These are phyloP conservation scores for Lagenaria siceraria DNA, from an alignment of 306 rosid genomes.

Conservation along the genomic window DNA sequence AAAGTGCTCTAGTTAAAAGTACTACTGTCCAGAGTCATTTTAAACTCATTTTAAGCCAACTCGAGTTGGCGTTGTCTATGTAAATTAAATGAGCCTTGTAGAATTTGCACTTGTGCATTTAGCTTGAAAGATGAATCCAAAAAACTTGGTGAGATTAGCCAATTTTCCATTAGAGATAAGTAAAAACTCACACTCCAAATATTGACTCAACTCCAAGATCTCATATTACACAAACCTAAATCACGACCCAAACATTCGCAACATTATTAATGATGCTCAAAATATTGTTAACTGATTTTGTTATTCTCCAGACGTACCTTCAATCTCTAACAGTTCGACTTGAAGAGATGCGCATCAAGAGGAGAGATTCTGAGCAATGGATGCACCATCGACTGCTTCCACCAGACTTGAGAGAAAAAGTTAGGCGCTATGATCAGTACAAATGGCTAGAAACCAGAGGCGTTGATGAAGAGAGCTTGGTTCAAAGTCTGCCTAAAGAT, in stretches of 20 bases:
- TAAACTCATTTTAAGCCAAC: too few relatives aligned
- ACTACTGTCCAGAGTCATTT: too few relatives aligned
- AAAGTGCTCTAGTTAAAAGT: too few relatives aligned
- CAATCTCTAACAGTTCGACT: constrained; percentile 43
- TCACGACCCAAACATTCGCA: too few relatives aligned
- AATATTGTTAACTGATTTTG: not conserved
- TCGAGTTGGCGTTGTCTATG: too few relatives aligned
- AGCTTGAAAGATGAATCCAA: too few relatives aligned
- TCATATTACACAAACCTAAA: not conserved
- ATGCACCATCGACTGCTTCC: constrained; percentile 56
- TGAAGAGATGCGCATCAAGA: constrained; percentile 50
- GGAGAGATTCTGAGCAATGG: constrained; percentile 51
- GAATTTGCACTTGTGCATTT: too few relatives aligned
- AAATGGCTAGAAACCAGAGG: constrained; percentile 51
- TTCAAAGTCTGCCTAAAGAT: constrained; percentile 41
- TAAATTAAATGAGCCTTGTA: too few relatives aligned
- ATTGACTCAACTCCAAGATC: not conserved
- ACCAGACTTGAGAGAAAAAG: constrained; percentile 39
- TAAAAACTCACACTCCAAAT: too few relatives aligned
- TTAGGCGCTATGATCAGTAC: constrained; percentile 42
- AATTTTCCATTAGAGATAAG: not conserved
- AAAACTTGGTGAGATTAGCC: not conserved
- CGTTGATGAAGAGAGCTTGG: constrained; percentile 45
- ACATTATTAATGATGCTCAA: not conserved
- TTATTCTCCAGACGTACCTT: constrained; percentile 28